These are phyloP conservation scores for Lepidium campestre DNA, from an alignment of 441 rosid genomes.

Conservation along the genomic window DNA sequence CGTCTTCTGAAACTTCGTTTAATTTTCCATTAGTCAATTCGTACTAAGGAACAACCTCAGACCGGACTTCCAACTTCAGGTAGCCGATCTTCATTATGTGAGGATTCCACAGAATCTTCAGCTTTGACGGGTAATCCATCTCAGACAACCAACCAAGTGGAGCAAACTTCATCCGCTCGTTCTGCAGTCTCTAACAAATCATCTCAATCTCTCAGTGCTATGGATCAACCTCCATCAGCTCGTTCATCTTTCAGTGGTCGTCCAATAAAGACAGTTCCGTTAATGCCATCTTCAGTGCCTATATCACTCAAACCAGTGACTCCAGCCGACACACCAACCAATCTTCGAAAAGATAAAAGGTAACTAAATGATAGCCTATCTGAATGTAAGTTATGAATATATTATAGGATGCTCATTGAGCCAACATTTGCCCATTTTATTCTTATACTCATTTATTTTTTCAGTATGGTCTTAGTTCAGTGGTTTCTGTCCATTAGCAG, in stretches of 20 bases:
- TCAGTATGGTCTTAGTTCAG: constrained; percentile 5
- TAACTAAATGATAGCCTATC: constrained; percentile 14
- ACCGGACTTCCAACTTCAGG: constrained; percentile 39
- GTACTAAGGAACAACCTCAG: constrained; percentile 48
- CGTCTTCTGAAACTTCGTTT: constrained; percentile 12
- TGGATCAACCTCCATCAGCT: constrained; percentile 64
- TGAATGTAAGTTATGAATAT: not conserved
- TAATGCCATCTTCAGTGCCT: constrained; percentile 49
- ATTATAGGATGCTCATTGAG: not conserved
- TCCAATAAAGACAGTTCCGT: constrained; percentile 37
- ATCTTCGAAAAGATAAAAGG: constrained; percentile 58
- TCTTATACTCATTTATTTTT: not conserved
- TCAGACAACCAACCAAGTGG: constrained; percentile 33
- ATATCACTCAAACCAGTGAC: constrained; percentile 53
- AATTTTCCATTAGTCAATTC: constrained; percentile 49
- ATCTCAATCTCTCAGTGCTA: constrained; percentile 32
- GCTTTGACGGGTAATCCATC: constrained; percentile 24
- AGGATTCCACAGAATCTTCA: constrained; percentile 28
- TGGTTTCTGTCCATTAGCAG: constrained; percentile 31
- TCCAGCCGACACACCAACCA: constrained; percentile 37
- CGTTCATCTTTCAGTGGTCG: constrained; percentile 42
- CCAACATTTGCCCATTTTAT: not conserved
- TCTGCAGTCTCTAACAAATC: constrained; percentile 24
- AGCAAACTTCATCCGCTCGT: constrained; percentile 36
- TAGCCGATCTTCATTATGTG: constrained; percentile 26